These are phyloP conservation scores for Phoenix dactylifera DNA, from an alignment of 176 grass and related monocot species.

Conservation along the genomic window DNA sequence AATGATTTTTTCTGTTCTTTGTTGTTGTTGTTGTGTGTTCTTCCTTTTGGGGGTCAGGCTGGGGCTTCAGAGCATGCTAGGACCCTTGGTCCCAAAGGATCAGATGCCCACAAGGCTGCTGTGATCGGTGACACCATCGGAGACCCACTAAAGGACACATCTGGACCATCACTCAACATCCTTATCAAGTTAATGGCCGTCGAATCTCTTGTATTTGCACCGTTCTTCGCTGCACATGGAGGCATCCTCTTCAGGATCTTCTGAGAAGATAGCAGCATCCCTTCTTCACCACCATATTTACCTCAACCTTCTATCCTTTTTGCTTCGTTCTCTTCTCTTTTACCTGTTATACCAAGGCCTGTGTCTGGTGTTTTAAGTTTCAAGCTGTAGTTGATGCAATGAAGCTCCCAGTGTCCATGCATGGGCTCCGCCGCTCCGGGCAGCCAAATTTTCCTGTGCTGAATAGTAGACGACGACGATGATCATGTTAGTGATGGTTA, in stretches of 20 bases:
- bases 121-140: slow-evolving; percentile 15
- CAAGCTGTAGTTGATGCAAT: too few species aligned
- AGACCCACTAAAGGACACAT: slow-evolving; percentile 13
- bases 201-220: slow-evolving; percentile 8
- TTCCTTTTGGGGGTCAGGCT: slow-evolving; percentile 33
- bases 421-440: too few species aligned
- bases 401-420: too few species aligned
- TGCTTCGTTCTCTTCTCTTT: too few species aligned
- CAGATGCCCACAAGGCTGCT: slow-evolving; percentile 15
- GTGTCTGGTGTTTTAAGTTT: too few species aligned
- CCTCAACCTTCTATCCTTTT: too few species aligned
- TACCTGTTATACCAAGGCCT: too few species aligned
- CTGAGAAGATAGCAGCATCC: too few species aligned
- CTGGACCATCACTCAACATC: slow-evolving; percentile 16
- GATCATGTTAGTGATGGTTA: too few species aligned
- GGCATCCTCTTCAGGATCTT: background rate
- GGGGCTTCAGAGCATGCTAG: slow-evolving; percentile 25
- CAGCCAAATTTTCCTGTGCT: too few species aligned
- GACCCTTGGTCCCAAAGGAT: slow-evolving; percentile 9
- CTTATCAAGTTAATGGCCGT: slow-evolving; percentile 16
- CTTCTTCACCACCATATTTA: too few species aligned
- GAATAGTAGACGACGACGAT: too few species aligned
- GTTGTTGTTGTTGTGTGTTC: background rate
- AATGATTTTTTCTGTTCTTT: background rate
- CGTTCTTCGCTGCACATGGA: slow-evolving; percentile 8